A percentile compares a stretch with the other conserved stretches of the same genome.
phyloP scores from a whole-genome alignment of 257 asterid genomes.

The Fraxinus pennsylvanica region DNA sequence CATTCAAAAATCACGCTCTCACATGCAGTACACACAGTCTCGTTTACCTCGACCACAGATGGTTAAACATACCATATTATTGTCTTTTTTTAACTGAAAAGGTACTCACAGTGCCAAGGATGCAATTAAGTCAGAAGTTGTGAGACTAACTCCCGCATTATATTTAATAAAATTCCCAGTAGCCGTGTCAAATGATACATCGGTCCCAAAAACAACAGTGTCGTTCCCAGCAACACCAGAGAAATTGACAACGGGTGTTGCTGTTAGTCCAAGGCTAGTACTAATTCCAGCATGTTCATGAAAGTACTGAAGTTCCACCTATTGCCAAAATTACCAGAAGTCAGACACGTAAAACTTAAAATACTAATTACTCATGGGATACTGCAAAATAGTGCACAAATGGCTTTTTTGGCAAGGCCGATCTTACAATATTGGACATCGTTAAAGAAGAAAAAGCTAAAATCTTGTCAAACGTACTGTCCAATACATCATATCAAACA shows the following conservation, averaged over 20 bases:
- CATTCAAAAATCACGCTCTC: neutral
- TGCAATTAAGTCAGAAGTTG: conserved; percentile 47
- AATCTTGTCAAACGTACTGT: neutral
- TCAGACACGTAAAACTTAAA: neutral
- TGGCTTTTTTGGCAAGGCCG: neutral
- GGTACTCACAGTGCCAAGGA: conserved; percentile 39
- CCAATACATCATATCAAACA: neutral
- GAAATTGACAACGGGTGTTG: conserved; percentile 46
- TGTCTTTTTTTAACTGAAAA: neutral
- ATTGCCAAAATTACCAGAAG: neutral
- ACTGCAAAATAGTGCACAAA: neutral
- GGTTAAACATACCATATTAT: neutral
- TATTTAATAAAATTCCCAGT: conserved; percentile 47
- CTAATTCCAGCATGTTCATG: conserved; percentile 48
- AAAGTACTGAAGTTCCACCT: conserved; percentile 56
- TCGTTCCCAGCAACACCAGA: conserved; percentile 47
- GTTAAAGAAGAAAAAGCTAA: neutral
- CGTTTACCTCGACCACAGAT: neutral
- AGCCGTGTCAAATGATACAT: conserved; percentile 50
- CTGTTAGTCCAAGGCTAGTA: conserved; percentile 51
- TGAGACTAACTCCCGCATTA: conserved; percentile 50
- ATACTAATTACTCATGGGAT: neutral
- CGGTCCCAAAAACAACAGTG: conserved; percentile 41
- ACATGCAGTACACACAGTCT: neutral
- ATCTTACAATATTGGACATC: neutral